Evolutionary conservation across 1,284 basidiomycete species (phyloP).

Genomic region (Leccinum laetum): DNA sequence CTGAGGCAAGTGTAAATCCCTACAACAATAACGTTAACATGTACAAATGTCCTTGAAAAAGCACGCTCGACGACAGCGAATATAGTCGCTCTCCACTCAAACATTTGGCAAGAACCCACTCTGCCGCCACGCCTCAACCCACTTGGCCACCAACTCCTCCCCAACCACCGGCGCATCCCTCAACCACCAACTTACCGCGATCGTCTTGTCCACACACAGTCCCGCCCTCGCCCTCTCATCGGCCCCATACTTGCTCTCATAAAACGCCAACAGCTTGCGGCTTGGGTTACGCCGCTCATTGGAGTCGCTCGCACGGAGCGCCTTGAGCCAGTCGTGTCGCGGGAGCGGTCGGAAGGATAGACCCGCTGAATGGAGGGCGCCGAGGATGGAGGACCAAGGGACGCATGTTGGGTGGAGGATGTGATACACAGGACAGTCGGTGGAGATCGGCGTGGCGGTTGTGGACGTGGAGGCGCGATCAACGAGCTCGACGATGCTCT

Average conservation of each 20-base stretch:
- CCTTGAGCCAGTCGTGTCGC: conserved; percentile 47
- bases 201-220: not conserved
- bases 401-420: conserved; percentile 43
- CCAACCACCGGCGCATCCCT: not conserved
- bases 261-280: conserved; percentile 47
- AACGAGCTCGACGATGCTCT: conserved; percentile 50
- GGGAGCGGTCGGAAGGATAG: conserved; percentile 46
- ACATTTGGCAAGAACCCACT: conserved; percentile 29
- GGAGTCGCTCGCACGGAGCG: conserved; percentile 39
- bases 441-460: not conserved
- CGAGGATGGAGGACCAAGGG: conserved; percentile 36
- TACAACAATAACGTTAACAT: too few species aligned
- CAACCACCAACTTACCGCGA: not conserved
- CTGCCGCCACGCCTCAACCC: conserved; percentile 35
- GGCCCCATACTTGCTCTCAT: conserved; percentile 33
- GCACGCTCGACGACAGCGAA: too few species aligned
- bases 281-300: conserved; percentile 49
- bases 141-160: conserved; percentile 10
- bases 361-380: conserved; percentile 16
- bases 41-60: too few species aligned
- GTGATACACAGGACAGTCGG: conserved; percentile 42
- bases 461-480: conserved; percentile 13
- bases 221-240: not conserved
- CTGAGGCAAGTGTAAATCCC: too few species aligned
- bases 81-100: not conserved